Evolutionary conservation across 306 rosid genomes (phyloP).

Genomic region (Cucurbita pepo): DNA sequence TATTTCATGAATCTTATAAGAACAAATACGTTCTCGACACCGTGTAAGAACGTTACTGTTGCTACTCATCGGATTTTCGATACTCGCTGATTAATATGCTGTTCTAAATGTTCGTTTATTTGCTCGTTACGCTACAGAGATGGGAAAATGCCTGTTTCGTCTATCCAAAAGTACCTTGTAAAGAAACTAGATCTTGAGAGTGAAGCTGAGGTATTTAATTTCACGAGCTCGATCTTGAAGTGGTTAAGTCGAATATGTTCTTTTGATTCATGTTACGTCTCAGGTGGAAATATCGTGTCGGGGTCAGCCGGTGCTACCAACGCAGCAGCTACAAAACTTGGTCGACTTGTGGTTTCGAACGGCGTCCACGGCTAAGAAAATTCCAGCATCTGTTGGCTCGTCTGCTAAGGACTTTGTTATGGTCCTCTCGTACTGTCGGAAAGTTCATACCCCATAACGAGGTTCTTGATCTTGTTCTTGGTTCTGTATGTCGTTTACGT

Average conservation of each 20-base stretch:
- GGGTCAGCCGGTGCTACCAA: constrained; percentile 65
- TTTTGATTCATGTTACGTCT: background rate
- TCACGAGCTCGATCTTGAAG: background rate
- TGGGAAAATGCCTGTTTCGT: constrained; percentile 75
- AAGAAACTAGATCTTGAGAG: constrained; percentile 73
- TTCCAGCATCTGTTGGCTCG: constrained; percentile 71
- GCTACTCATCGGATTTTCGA: background rate
- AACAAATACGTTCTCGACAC: background rate
- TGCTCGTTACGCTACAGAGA: constrained; percentile 35
- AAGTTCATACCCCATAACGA: constrained; percentile 18
- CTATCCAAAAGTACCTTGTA: constrained; percentile 71
- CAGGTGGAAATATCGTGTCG: constrained; percentile 85
- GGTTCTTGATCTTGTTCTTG: background rate
- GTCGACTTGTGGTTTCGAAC: constrained; percentile 83
- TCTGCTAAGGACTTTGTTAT: constrained; percentile 95
- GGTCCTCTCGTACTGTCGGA: constrained; percentile 75
- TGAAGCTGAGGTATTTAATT: constrained; percentile 27
- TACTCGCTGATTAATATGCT: background rate
- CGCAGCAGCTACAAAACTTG: constrained; percentile 48
- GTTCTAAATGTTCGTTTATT: background rate
- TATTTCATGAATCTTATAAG: background rate
- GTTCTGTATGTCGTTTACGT: background rate
- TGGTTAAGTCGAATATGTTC: background rate
- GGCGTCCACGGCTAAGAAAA: constrained; percentile 47
- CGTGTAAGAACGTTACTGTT: background rate